Conservation (phyloP, 306 rosid genomes). For the Dryas drummondii region DNA sequence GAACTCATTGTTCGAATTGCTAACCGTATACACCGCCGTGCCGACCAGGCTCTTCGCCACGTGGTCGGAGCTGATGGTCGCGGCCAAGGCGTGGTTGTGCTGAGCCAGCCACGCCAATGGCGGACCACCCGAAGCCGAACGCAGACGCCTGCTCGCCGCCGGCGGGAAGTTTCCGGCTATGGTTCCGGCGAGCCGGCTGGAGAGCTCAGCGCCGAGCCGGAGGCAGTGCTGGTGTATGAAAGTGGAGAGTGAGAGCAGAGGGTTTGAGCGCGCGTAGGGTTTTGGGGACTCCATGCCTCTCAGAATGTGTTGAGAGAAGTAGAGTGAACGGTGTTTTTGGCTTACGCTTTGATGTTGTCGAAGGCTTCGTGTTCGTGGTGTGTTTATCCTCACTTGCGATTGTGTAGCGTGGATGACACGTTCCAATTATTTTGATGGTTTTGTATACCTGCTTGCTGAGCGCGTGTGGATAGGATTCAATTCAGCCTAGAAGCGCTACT, state of each 20-base stretch:
- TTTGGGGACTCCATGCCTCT: constrained; percentile 51
- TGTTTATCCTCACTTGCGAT: neutral
- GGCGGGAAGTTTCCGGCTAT: constrained; percentile 33
- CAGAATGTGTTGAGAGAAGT: neutral
- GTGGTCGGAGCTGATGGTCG: constrained; percentile 41
- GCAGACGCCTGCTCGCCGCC: constrained; percentile 25
- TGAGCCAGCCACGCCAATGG: constrained; percentile 47
- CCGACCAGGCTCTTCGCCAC: constrained; percentile 80
- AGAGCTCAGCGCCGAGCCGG: constrained; percentile 57
- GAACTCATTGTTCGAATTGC: constrained; percentile 91
- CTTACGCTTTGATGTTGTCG: neutral
- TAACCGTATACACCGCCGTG: constrained; percentile 82
- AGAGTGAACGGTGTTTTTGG: neutral
- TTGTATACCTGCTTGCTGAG: neutral
- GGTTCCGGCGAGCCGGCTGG: constrained; percentile 55
- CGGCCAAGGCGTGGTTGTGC: constrained; percentile 59
- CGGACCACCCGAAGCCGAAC: constrained; percentile 18
- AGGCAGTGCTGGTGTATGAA: constrained; percentile 69
- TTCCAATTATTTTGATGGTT: neutral
- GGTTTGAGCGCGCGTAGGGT: constrained; percentile 51
- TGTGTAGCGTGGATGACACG: neutral
- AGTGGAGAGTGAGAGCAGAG: constrained; percentile 62
- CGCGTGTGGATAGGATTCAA: neutral
- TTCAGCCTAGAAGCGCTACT: too few species aligned
- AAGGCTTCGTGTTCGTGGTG: neutral